Evolutionary conservation across 2,329 filamentous ascomycete genomes (phyloP).

Genomic region (Trichoderma harzianum): DNA sequence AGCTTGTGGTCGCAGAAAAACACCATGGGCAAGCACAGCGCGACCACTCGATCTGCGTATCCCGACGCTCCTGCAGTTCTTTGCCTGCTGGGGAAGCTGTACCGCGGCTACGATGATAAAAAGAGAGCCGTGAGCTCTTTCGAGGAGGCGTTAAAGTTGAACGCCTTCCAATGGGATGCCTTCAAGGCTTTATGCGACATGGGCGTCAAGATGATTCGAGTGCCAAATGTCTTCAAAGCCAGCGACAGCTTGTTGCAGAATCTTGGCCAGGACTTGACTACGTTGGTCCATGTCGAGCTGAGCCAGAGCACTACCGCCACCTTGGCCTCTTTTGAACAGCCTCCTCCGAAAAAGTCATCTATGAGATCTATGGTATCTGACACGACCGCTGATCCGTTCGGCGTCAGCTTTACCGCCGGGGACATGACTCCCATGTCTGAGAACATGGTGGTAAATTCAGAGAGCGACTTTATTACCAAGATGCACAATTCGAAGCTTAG

Average conservation of each 20-base stretch:
- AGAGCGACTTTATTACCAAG: slow-evolving; percentile 55
- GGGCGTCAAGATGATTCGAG: slow-evolving; percentile 76
- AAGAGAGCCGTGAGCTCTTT: slow-evolving; percentile 83
- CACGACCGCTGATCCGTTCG: slow-evolving; percentile 50
- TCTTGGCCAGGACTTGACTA: slow-evolving; percentile 39
- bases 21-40: slow-evolving; percentile 78
- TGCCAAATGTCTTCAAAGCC: slow-evolving; percentile 82
- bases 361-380: slow-evolving; percentile 37
- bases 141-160: slow-evolving; percentile 81
- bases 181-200: slow-evolving; percentile 85
- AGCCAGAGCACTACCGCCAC: slow-evolving; percentile 31
- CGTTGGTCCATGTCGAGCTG: slow-evolving; percentile 32
- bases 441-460: slow-evolving; percentile 41
- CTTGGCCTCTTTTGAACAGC: slow-evolving; percentile 30
- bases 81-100: slow-evolving; percentile 83
- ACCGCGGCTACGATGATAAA: slow-evolving; percentile 75
- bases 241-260: slow-evolving; percentile 53
- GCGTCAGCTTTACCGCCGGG: slow-evolving; percentile 40
- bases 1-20: slow-evolving; percentile 72
- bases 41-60: slow-evolving; percentile 67
- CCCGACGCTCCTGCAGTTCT: slow-evolving; percentile 83
- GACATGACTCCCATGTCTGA: slow-evolving; percentile 41
- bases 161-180: slow-evolving; percentile 98
- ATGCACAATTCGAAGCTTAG: slow-evolving; percentile 51
- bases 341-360: slow-evolving; percentile 40